Evolutionary conservation across 345 rosid species (phyloP).

Genomic region (Toxicodendron radicans): DNA sequence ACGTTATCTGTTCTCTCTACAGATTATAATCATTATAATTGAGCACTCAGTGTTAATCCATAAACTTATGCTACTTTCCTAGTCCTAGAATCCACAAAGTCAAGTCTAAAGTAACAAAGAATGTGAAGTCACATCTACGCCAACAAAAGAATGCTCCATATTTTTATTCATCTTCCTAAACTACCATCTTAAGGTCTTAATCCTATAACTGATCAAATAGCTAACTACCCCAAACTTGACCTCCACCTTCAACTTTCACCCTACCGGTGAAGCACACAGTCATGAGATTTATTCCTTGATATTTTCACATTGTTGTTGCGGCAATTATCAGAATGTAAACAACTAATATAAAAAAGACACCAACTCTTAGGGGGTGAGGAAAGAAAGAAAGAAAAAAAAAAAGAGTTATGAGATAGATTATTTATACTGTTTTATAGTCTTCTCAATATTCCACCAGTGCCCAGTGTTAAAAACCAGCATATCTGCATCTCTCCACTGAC

Average conservation of each 20-base stretch:
- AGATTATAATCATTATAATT: neutral
- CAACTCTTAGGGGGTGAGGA: neutral
- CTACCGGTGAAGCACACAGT: neutral
- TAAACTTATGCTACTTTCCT: neutral
- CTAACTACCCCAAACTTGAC: neutral
- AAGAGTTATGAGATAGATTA: slow-evolving; percentile 5
- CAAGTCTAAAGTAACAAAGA: neutral
- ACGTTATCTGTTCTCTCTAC: neutral
- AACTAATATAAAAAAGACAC: neutral
- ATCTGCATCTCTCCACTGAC: slow-evolving; percentile 72
- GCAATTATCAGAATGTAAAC: neutral
- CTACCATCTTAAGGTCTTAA: slow-evolving; percentile 4
- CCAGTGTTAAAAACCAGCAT: slow-evolving; percentile 77
- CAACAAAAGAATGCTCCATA: neutral
- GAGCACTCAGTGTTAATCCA: neutral
- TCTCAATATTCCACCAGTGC: slow-evolving; percentile 90
- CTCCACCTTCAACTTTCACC: neutral
- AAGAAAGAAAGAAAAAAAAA: no score
- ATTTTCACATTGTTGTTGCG: neutral
- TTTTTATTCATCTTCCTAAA: neutral
- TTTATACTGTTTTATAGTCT: slow-evolving; percentile 66
- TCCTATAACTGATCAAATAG: slow-evolving; percentile 5
- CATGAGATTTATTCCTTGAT: neutral
- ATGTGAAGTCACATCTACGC: no score
- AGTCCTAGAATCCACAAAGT: neutral